phyloP scores from a whole-genome alignment of 441 rosid genomes.

The Gossypium laxum region DNA sequence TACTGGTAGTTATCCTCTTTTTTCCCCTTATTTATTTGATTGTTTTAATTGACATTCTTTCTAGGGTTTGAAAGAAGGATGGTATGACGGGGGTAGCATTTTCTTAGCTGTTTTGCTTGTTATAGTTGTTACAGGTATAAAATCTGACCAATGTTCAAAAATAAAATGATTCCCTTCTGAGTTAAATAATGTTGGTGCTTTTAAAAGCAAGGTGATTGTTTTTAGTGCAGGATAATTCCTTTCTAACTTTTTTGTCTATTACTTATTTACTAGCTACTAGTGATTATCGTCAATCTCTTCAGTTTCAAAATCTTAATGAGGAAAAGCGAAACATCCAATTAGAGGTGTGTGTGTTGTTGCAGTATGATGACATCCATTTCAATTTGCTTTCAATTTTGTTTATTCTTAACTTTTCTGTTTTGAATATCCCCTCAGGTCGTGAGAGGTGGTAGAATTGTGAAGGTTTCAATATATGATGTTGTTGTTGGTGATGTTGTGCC shows the following conservation, averaged over 20 bases:
- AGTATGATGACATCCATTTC: slow-evolving; percentile 1
- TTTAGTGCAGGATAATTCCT: slow-evolving; percentile 3
- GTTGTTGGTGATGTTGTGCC: slow-evolving; percentile 97
- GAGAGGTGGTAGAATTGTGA: slow-evolving; percentile 80
- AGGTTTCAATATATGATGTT: slow-evolving; percentile 81
- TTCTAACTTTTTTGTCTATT: slow-evolving; percentile 7
- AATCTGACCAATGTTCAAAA: slow-evolving; percentile 10
- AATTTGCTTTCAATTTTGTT: slow-evolving; percentile 3
- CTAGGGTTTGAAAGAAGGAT: slow-evolving; percentile 81
- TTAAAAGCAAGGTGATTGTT: not conserved
- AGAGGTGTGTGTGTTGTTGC: slow-evolving; percentile 53
- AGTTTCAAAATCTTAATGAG: slow-evolving; percentile 85
- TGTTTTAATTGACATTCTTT: slow-evolving; percentile 9
- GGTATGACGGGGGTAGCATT: slow-evolving; percentile 98
- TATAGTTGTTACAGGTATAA: slow-evolving; percentile 73
- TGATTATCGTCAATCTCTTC: slow-evolving; percentile 97
- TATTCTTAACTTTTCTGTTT: not conserved
- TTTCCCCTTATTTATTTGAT: not conserved
- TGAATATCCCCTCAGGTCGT: slow-evolving; percentile 36
- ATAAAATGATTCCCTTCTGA: not conserved
- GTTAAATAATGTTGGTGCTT: not conserved
- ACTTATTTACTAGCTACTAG: slow-evolving; percentile 50
- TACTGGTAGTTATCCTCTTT: not conserved
- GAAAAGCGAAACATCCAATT: slow-evolving; percentile 89
- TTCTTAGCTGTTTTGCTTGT: slow-evolving; percentile 84